Evolutionary conservation across 2,329 filamentous ascomycete species (phyloP).

Genomic region (Monilinia polystroma): DNA sequence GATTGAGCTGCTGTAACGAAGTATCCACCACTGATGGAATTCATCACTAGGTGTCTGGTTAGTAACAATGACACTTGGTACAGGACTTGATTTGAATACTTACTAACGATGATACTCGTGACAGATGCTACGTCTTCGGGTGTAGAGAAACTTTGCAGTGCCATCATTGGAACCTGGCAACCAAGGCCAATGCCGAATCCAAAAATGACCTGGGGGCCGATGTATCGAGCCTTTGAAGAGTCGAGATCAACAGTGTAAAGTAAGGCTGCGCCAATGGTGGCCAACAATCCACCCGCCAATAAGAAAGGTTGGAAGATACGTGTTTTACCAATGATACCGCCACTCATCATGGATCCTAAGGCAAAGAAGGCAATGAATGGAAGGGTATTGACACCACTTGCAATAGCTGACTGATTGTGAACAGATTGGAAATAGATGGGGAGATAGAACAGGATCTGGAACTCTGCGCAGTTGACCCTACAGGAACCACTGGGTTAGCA

Average conservation of each 20-base stretch:
- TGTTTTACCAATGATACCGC: slow-evolving; percentile 40
- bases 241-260: slow-evolving; percentile 44
- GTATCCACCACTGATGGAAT: no score
- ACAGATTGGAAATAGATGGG: slow-evolving; percentile 52
- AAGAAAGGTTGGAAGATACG: slow-evolving; percentile 44
- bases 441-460: slow-evolving; percentile 43
- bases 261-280: slow-evolving; percentile 43
- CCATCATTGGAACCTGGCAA: no score
- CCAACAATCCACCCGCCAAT: slow-evolving; percentile 45
- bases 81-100: no score
- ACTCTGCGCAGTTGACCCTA: neutral
- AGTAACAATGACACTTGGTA: no score
- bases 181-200: slow-evolving; percentile 43
- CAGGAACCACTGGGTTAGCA: neutral
- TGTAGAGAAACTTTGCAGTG: no score
- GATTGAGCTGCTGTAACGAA: no score
- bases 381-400: slow-evolving; percentile 40
- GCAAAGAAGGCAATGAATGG: slow-evolving; percentile 32
- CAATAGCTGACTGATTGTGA: slow-evolving; percentile 40
- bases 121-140: no score
- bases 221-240: slow-evolving; percentile 46
- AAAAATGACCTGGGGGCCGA: slow-evolving; percentile 50
- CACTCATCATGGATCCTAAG: slow-evolving; percentile 8
- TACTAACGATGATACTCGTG: no score
- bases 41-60: no score